Evolutionary conservation across 768 basidiomycete genomes (phyloP), one percentile per base, ranked within the genome.

Genomic region (Daedaleopsis sinensis): DNA sequence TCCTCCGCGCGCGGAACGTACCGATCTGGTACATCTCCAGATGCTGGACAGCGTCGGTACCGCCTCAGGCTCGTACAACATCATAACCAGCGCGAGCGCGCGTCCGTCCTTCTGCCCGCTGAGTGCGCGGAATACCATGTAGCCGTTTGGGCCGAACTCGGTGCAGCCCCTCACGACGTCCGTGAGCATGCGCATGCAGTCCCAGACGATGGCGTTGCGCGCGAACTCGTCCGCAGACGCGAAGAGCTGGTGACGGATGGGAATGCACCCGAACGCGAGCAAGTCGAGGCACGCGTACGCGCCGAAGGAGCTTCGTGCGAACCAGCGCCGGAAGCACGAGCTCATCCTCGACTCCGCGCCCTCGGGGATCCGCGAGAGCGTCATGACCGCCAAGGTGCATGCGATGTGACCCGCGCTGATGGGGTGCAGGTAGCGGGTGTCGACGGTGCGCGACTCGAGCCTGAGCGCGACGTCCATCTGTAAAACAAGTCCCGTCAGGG

Each of bases 261-360:
- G 79, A 3, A 86, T 79, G 70, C 91, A 87, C 54, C 86, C 80
- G 57, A 84, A 91, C 0, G 90, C 90, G 1, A 90, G 89, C 2
- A 91, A 78, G 69, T 93, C 90, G 35, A 93, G 79, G 9, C 90
- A 82, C 19, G 82, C 84, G 71, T 88, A 80, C 15, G 87, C 85
- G 35, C 77, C 75, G 70, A 90, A 91, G 52, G 82, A 82, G 63
- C 87, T 87, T 15, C 80, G 71, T 1, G 86, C 78, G 68, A 88
- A 91, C 71, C 81, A 80, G 58, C 76, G 80, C 64, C 84, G 85
- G 67, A 90, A 86, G 38, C 82, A 78, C 37, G 70, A 70, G 64
- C 85, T 84, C 56, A 91, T 79, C 47, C 11, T 48, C 75, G 78
- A 49, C 68, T 68, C 47, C 21, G 47, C 47, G 9, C 21, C 12